These are phyloP conservation scores for Metschnikowia cubensis DNA, from an alignment of 805 yeast species.

Conservation along the genomic window DNA sequence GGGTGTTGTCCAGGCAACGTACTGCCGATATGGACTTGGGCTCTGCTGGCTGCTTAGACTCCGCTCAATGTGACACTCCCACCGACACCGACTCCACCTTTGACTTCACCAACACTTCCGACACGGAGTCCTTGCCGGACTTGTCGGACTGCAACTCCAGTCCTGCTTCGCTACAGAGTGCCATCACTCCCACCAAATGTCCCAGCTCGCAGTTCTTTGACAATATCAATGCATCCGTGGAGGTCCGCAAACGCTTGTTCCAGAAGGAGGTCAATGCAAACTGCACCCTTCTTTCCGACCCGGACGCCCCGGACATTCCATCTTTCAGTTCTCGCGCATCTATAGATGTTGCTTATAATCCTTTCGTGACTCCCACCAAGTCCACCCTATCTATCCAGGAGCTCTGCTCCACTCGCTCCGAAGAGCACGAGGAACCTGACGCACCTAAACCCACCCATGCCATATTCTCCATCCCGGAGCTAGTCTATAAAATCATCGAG, in stretches of 20 bases:
- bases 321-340: neutral
- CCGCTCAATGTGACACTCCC: neutral
- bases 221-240: neutral
- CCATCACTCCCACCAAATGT: conserved; percentile 15
- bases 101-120: conserved; percentile 16
- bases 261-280: neutral
- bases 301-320: neutral
- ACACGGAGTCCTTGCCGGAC: conserved; percentile 38
- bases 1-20: conserved; percentile 1
- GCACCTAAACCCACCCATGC: neutral
- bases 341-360: neutral
- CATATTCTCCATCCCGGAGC: conserved; percentile 75
- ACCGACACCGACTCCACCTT: neutral
- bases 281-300: neutral
- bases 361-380: neutral
- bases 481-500: conserved; percentile 54
- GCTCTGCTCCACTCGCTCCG: neutral
- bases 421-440: neutral
- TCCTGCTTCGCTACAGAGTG: conserved; percentile 7
- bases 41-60: neutral
- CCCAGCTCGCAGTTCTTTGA: conserved; percentile 5
- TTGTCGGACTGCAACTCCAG: conserved; percentile 28
- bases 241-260: conserved; percentile 2
- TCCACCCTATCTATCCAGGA: neutral
- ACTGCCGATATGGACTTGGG: neutral